These are phyloP conservation scores for Rhododendron vialii DNA, from an alignment of 148 eudicot species.

Conservation along the genomic window DNA sequence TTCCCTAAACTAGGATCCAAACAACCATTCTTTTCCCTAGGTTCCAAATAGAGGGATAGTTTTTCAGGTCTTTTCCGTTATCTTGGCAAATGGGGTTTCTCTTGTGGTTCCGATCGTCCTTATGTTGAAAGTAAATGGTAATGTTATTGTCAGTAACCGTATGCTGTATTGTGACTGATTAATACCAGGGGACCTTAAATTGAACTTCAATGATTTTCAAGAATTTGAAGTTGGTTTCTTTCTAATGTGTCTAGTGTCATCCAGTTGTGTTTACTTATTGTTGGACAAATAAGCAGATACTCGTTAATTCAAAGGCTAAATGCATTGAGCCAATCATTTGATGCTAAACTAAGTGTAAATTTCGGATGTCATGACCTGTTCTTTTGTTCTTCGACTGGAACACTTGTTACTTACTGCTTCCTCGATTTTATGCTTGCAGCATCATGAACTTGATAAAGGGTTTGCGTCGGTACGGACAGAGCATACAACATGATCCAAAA, in stretches of 20 bases:
- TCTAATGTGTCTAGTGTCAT: not conserved
- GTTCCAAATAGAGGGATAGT: not conserved
- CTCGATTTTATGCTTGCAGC: not conserved
- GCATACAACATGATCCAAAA: slow-evolving; percentile 25
- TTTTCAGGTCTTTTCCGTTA: not conserved
- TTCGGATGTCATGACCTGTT: not conserved
- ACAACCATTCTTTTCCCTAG: no score
- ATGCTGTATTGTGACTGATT: not conserved
- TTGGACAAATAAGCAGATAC: not conserved
- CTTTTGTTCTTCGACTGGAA: not conserved
- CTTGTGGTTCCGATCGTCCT: not conserved
- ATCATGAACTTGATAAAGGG: slow-evolving; percentile 28
- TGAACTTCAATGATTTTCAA: not conserved
- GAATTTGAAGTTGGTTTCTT: not conserved
- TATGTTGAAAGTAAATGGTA: not conserved
- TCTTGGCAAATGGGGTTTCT: not conserved
- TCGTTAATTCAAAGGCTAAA: not conserved
- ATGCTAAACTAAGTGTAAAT: not conserved
- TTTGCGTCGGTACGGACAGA: slow-evolving; percentile 34
- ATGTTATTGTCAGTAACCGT: not conserved
- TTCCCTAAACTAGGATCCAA: no score
- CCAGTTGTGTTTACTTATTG: not conserved
- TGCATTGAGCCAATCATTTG: not conserved
- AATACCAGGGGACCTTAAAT: not conserved
- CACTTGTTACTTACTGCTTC: not conserved